phyloP scores from a whole-genome alignment of 164 flowering plant species.

The Umbellularia californica region DNA sequence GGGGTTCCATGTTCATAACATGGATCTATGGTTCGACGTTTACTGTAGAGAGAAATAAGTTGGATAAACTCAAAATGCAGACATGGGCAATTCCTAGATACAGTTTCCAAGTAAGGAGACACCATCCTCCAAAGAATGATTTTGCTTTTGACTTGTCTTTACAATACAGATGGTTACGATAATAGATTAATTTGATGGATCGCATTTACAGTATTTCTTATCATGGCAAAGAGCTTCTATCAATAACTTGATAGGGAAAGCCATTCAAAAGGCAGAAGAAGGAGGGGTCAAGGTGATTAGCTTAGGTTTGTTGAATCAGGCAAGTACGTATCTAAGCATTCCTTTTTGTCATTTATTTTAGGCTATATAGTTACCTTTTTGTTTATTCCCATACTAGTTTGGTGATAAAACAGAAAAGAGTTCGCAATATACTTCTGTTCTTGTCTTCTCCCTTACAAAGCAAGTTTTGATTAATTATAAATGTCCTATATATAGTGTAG shows the following conservation, averaged over 20 bases:
- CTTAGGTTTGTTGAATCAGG: conserved; percentile 71
- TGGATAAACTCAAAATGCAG: conserved; percentile 49
- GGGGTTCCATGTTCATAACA: conserved; percentile 33
- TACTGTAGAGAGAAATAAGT: conserved; percentile 45
- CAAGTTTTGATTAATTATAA: too few species aligned
- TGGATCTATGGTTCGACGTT: conserved; percentile 48
- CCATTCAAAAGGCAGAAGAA: conserved; percentile 57
- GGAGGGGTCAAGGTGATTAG: conserved; percentile 57
- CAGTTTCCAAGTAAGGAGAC: conserved; percentile 38
- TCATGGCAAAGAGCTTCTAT: conserved; percentile 43
- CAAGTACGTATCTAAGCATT: neutral
- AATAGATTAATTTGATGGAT: neutral
- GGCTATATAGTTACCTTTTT: neutral
- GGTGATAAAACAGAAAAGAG: too few species aligned
- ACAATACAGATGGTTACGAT: neutral
- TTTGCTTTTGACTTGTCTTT: neutral
- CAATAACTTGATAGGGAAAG: conserved; percentile 55
- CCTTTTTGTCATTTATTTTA: too few species aligned
- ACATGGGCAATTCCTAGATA: conserved; percentile 67
- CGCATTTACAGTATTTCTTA: neutral
- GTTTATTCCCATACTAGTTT: neutral
- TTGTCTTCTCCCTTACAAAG: too few species aligned
- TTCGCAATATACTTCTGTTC: too few species aligned
- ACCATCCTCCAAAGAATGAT: neutral
- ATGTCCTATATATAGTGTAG: too few species aligned